A percentile compares a stretch with the other conserved stretches of the same genome.
Conservation (phyloP, 805 yeast species). For the Cyberlindnera nakhonratchasimensis region DNA sequence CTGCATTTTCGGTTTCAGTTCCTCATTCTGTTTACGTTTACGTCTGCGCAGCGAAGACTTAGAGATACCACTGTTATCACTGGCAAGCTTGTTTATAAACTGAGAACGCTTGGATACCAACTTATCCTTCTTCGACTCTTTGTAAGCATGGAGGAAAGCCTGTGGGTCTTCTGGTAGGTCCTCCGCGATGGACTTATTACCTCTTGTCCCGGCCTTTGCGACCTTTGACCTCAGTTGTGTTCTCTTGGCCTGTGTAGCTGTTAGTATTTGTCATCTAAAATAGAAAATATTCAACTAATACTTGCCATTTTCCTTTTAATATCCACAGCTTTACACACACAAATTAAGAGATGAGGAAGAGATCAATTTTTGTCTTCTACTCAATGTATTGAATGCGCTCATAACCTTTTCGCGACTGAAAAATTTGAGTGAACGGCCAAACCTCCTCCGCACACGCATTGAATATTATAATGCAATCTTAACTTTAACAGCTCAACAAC, state of each 20-base stretch:
- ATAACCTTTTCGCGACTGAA: slow-evolving; percentile 7
- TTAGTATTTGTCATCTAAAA: not conserved
- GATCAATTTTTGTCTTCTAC: not conserved
- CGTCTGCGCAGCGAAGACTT: slow-evolving; percentile 64
- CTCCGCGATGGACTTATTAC: slow-evolving; percentile 3
- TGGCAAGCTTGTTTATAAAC: slow-evolving; percentile 37
- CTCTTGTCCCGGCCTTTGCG: slow-evolving; percentile 31
- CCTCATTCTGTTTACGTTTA: slow-evolving; percentile 58
- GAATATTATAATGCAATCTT: too few relatives aligned
- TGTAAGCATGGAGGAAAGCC: slow-evolving; percentile 50
- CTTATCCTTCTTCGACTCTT: slow-evolving; percentile 52
- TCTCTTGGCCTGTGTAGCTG: slow-evolving; percentile 33
- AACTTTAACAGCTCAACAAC: too few relatives aligned
- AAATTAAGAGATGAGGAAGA: not conserved
- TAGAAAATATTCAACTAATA: not conserved
- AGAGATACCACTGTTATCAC: slow-evolving; percentile 45
- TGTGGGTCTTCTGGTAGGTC: slow-evolving; percentile 35
- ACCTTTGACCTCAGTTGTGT: slow-evolving; percentile 36
- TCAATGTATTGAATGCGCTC: not conserved
- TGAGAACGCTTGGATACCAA: slow-evolving; percentile 36
- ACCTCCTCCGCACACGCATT: not conserved
- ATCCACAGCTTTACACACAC: too few relatives aligned
- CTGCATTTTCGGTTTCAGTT: slow-evolving; percentile 62
- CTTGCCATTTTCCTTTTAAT: not conserved
- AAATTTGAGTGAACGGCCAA: slow-evolving; percentile 10